Conservation (phyloP, 345 rosid genomes). For the Citrus unshiu region DNA sequence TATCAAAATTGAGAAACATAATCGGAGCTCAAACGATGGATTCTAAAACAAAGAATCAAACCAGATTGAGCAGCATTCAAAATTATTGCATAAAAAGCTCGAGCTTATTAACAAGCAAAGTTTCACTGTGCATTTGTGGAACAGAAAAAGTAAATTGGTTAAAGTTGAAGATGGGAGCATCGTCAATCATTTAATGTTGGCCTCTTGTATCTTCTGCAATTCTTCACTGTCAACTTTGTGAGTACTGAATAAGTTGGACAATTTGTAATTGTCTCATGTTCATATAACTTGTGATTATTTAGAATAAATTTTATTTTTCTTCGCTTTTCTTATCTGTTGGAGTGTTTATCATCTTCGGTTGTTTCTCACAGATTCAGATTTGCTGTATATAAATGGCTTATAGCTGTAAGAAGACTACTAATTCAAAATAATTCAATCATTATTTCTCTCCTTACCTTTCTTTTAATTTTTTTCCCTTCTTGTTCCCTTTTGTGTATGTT, state of each 20-base stretch:
- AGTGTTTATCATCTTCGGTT: background rate
- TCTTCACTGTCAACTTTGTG: constrained; percentile 29
- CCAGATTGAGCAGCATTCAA: constrained; percentile 47
- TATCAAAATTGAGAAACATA: constrained; percentile 46
- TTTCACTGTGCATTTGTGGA: constrained; percentile 78
- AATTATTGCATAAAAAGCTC: constrained; percentile 44
- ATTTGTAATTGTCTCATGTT: background rate
- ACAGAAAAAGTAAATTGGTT: constrained; percentile 66
- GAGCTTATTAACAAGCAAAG: constrained; percentile 43
- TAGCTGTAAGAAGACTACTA: background rate
- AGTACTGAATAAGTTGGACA: constrained; percentile 7
- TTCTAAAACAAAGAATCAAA: constrained; percentile 55
- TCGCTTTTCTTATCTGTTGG: background rate
- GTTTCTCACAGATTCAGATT: background rate
- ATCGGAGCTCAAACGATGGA: constrained; percentile 80
- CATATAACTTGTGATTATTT: background rate
- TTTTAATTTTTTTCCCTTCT: background rate
- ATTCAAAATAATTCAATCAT: background rate
- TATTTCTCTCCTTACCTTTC: background rate
- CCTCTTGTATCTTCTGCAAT: constrained; percentile 69
- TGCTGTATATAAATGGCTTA: background rate
- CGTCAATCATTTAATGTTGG: constrained; percentile 42
- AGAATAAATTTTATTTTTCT: background rate
- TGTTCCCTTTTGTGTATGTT: background rate
- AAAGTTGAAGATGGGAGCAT: constrained; percentile 64